Base-by-base conservation (phyloP, 768 basidiomycete species). In the Suillus spraguei region DNA sequence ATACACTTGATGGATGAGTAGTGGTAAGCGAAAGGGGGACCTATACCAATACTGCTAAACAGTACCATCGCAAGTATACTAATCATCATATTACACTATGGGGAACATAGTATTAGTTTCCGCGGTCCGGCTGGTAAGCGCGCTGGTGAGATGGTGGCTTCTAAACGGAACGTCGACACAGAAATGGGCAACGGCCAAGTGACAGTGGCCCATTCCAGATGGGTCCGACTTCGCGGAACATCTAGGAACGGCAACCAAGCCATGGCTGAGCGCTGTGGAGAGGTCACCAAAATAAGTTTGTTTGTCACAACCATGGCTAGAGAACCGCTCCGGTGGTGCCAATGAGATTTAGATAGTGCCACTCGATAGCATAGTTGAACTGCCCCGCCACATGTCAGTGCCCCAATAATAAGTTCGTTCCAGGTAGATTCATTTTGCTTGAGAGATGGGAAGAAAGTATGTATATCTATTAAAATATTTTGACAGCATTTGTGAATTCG, bases 251-350 rank as follows among this genome's bases (percentile, higher is more conserved):
- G 52, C 36, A 53, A 53, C 33, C 52, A 35, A 11, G 52, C 32
- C 52, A 53, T 58, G 56, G 56, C 56, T 52, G 50, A 52, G 50
- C 50, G 28, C 50, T 58, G 39, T 28, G 56, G 39, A 36, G 8
- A 32, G 11, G 17, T 13, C 17, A 36, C 56, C 39, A 39, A 32
- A 58, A 58, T 41, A 41, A 41, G 28, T n/a, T 28, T 1, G 24
- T 58, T 58, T 39, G 55, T 56, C 55, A 56, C 22, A 28, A 39
- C 22, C 39, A 39, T 39, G 56, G 39, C 56, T 28, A 41, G 39
- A 41, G 56, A 32, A 41, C 55, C 8, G 38, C 55, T 24, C 35
- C 55, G 10, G 38, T 10, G 32, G 52, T 5, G 32, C 10, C 32
- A 53, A 53, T 53, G 28, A 20, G 5, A 33, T 53, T 52, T 20